Conservation (phyloP, 306 rosid species). For the Quercus ilex region DNA sequence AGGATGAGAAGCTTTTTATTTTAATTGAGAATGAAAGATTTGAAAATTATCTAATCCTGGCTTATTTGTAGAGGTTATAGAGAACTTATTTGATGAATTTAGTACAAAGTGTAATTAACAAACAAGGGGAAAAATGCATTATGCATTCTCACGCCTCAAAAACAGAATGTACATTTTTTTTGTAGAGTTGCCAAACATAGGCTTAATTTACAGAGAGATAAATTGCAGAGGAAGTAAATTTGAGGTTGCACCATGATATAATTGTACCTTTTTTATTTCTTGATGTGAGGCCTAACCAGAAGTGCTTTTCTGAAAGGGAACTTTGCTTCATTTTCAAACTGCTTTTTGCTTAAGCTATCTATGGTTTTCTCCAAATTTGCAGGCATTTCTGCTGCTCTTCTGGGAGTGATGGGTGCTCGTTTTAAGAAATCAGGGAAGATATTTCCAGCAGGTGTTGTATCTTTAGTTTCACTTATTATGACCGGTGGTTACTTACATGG, state of each 20-base stretch:
- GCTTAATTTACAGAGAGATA: no score
- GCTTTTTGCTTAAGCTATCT: constrained; percentile 2
- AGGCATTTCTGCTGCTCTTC: constrained; percentile 91
- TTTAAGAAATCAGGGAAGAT: constrained; percentile 90
- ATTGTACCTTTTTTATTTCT: not conserved
- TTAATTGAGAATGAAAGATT: no score
- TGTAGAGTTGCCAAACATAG: no score
- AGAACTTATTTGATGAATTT: no score
- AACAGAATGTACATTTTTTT: no score
- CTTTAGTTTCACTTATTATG: constrained; percentile 87
- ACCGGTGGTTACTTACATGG: constrained; percentile 96
- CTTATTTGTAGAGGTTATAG: no score
- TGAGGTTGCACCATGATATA: not conserved
- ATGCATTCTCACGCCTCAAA: no score
- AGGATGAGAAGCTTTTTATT: no score
- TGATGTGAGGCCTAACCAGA: not conserved
- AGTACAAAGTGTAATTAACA: no score
- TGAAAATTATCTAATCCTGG: no score
- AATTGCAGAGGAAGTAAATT: not conserved
- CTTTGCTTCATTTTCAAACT: not conserved
- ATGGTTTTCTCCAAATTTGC: constrained; percentile 9
- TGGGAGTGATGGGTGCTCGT: constrained; percentile 93
- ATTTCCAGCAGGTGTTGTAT: constrained; percentile 93
- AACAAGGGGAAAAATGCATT: no score
- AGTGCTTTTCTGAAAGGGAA: not conserved